Conservation (phyloP, 441 rosid genomes). For the Rhodomyrtus psidioides region DNA sequence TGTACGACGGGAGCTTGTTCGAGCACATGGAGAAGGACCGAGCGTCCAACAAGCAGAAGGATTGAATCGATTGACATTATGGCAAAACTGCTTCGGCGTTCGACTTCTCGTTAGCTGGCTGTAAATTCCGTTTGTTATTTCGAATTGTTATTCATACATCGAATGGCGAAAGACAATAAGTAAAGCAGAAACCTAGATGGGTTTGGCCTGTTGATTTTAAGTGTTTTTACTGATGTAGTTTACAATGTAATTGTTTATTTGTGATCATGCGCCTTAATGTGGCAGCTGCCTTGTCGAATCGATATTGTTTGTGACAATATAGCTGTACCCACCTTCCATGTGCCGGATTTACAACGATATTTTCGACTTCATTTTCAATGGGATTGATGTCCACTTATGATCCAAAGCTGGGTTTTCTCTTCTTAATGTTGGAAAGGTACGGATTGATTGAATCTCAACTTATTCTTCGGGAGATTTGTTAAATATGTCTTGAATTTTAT, state of each 20-base stretch:
- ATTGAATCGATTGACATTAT: conserved; percentile 4
- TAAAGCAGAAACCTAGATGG: neutral
- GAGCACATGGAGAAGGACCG: conserved; percentile 35
- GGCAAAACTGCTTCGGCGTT: neutral
- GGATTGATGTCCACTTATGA: neutral
- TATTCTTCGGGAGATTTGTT: neutral
- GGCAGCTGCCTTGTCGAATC: neutral
- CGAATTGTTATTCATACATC: neutral
- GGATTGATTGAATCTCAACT: neutral
- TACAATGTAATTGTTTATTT: neutral
- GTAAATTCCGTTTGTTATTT: neutral
- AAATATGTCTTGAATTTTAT: too few species aligned
- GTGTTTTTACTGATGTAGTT: neutral
- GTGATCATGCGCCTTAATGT: neutral
- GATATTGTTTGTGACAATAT: neutral
- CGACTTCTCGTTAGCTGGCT: neutral
- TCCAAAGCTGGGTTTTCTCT: neutral
- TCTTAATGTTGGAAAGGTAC: neutral
- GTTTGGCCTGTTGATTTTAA: neutral
- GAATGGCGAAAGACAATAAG: neutral
- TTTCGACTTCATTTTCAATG: neutral
- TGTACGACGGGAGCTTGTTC: conserved; percentile 75
- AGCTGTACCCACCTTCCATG: neutral
- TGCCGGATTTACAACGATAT: neutral
- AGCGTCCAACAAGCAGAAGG: conserved; percentile 24